These are phyloP conservation scores for Lactarius pseudohatsudake DNA, from an alignment of 768 basidiomycete genomes.

Conservation along the genomic window DNA sequence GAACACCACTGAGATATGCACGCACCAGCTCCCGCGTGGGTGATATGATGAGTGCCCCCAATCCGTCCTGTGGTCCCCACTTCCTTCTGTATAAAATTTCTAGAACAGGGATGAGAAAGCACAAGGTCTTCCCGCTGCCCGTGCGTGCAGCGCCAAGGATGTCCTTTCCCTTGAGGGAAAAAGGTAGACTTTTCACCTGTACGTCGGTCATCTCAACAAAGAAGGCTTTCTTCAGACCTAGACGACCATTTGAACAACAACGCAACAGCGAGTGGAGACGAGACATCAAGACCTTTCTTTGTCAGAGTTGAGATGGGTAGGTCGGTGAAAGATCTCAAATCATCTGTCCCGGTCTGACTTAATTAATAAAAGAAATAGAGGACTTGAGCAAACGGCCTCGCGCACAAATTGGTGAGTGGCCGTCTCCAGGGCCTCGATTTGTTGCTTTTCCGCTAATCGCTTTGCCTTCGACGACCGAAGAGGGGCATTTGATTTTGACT, in stretches of 20 bases:
- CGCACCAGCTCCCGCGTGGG: constrained; percentile 90
- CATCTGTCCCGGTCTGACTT: constrained; percentile 19
- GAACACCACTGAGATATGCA: constrained; percentile 25
- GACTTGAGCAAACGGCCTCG: neutral
- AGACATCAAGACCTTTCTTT: constrained; percentile 25
- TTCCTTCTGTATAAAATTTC: constrained; percentile 63
- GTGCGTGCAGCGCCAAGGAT: constrained; percentile 69
- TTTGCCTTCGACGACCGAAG: constrained; percentile 21
- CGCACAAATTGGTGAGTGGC: constrained; percentile 26
- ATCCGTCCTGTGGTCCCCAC: constrained; percentile 72
- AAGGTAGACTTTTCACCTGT: constrained; percentile 58
- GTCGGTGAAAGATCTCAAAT: constrained; percentile 25
- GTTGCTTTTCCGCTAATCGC: constrained; percentile 28
- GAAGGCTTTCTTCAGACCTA: constrained; percentile 84
- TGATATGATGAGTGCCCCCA: constrained; percentile 89
- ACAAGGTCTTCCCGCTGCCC: constrained; percentile 73
- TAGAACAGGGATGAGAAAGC: constrained; percentile 66
- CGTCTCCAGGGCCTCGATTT: constrained; percentile 24
- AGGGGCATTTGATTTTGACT: neutral
- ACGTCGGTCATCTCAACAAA: constrained; percentile 88
- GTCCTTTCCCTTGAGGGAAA: constrained; percentile 61
- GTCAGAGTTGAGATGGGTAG: constrained; percentile 28
- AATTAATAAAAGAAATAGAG: constrained; percentile 3
- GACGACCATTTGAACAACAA: neutral
- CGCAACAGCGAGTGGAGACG: neutral